Conservation (phyloP, 352 stramenopile genomes). For the Elongisporangium senticosum region DNA sequence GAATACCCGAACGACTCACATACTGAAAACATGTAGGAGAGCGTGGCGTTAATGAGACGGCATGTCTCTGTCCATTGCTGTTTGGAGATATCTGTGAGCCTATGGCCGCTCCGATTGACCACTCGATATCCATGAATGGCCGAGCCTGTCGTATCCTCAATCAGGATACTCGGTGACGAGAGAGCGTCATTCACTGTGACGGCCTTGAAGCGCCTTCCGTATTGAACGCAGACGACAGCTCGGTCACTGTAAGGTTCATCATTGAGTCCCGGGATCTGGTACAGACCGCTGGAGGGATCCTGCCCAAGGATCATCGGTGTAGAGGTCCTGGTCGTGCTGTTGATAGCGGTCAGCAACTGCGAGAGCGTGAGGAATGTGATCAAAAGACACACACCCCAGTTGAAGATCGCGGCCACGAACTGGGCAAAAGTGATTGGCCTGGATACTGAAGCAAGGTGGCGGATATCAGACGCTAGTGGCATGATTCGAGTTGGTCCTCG, state of each 20-base stretch:
- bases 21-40: background rate
- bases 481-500: too few species aligned
- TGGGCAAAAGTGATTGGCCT: background rate
- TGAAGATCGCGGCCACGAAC: constrained; percentile 10
- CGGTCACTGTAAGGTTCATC: background rate
- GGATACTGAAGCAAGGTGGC: background rate
- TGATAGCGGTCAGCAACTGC: constrained; percentile 9
- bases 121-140: background rate
- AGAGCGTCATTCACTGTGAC: background rate
- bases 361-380: constrained; percentile 18
- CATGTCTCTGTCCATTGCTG: too few species aligned
- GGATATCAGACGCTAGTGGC: background rate
- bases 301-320: background rate
- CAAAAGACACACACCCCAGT: constrained; percentile 26
- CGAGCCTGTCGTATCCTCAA: background rate
- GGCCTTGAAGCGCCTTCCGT: background rate
- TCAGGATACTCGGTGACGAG: background rate
- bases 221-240: background rate
- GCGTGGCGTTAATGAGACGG: too few species aligned
- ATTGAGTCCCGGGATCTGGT: background rate
- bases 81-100: background rate
- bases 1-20: background rate
- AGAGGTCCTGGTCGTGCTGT: background rate
- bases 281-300: background rate
- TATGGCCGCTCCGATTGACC: background rate